phyloP scores from a whole-genome alignment of 2,329 filamentous ascomycete species.

The Phaeosphaeriaceae sp. region DNA sequence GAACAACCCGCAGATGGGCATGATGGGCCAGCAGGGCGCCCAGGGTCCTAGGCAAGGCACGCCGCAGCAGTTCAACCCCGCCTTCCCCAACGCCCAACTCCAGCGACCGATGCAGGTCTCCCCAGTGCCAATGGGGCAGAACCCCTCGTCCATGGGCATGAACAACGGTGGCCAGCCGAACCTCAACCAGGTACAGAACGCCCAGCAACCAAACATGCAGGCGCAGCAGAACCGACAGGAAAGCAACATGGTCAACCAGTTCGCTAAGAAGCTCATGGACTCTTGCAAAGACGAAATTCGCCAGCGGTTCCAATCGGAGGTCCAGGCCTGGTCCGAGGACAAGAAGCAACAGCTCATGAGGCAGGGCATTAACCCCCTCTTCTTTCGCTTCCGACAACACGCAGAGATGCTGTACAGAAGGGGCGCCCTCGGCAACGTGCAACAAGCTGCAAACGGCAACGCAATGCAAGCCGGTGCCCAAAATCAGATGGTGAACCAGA shows the following conservation, averaged over 20 bases:
- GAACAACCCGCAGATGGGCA: conserved; percentile 43
- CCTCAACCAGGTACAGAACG: conserved; percentile 37
- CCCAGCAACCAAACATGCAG: conserved; percentile 42
- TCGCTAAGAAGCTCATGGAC: conserved; percentile 57
- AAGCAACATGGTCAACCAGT: conserved; percentile 47
- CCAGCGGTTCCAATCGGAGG: conserved; percentile 48
- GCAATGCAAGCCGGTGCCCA: conserved; percentile 45
- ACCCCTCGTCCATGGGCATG: conserved; percentile 41
- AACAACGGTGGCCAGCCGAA: conserved; percentile 31
- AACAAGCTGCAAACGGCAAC: conserved; percentile 21
- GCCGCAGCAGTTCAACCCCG: conserved; percentile 50
- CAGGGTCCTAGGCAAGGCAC: conserved; percentile 48
- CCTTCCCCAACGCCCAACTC: conserved; percentile 57
- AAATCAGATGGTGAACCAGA: conserved; percentile 36
- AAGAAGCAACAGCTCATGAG: conserved; percentile 54
- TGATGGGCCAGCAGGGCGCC: conserved; percentile 45
- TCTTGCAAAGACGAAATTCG: conserved; percentile 59
- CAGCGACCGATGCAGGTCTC: conserved; percentile 60
- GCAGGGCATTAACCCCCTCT: conserved; percentile 58
- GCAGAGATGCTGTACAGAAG: conserved; percentile 46
- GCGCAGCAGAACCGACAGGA: conserved; percentile 29
- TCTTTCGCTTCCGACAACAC: conserved; percentile 59
- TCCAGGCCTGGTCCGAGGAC: conserved; percentile 55
- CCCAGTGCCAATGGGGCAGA: conserved; percentile 52
- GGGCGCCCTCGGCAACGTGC: conserved; percentile 23